A percentile compares a stretch with the other conserved stretches of the same genome.
phyloP scores from a whole-genome alignment of 2,329 filamentous ascomycete species.

The Talaromyces sp. region DNA sequence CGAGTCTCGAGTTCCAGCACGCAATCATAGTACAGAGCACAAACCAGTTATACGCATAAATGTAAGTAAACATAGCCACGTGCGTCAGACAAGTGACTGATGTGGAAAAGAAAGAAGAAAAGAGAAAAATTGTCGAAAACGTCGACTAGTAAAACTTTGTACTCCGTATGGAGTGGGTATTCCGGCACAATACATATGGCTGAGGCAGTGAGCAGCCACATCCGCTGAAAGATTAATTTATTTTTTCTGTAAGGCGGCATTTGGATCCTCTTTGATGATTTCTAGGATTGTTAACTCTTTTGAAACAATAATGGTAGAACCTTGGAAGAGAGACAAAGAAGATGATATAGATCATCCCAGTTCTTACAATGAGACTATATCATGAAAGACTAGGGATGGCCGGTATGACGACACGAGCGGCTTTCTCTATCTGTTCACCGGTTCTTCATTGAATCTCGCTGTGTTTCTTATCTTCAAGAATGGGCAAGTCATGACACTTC shows the following conservation, averaged over 20 bases:
- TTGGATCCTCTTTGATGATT: neutral
- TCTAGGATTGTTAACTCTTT: neutral
- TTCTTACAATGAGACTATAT: neutral
- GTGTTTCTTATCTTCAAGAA: slow-evolving; percentile 3
- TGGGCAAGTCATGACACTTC: neutral
- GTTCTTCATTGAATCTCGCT: neutral
- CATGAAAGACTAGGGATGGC: neutral
- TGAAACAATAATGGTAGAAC: neutral
- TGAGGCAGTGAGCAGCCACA: slow-evolving; percentile 5
- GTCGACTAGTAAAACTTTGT: neutral
- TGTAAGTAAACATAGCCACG: slow-evolving; percentile 6
- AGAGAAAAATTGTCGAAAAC: neutral
- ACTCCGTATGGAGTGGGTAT: neutral
- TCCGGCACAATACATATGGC: neutral
- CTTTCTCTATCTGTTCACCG: neutral
- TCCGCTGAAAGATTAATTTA: neutral
- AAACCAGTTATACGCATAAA: neutral
- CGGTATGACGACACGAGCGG: neutral
- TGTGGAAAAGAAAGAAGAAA: slow-evolving; percentile 7
- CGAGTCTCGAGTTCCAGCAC: neutral
- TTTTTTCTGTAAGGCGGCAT: neutral
- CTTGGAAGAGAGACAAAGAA: neutral
- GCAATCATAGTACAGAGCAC: neutral
- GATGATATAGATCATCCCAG: neutral
- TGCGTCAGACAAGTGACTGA: slow-evolving; percentile 1